These are phyloP conservation scores for Saccharum spontaneum DNA, from an alignment of 176 grass and related monocot species.

Conservation along the genomic window DNA sequence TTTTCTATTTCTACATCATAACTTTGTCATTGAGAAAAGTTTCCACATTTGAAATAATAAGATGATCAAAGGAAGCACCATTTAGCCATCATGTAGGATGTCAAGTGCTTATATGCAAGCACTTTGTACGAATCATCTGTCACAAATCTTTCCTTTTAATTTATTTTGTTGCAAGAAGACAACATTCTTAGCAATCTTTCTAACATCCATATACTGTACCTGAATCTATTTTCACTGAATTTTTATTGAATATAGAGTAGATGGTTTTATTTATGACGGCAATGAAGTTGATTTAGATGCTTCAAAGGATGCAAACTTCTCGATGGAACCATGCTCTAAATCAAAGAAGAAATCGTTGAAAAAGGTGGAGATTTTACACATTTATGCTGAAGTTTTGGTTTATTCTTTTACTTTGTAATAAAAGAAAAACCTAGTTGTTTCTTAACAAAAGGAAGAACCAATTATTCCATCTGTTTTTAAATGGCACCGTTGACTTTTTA, in stretches of 20 bases:
- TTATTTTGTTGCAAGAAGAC: conserved; percentile 3
- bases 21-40: background rate
- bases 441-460: conserved; percentile 13
- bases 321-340: background rate
- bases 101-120: background rate
- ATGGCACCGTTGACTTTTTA: background rate
- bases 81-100: conserved; percentile 20
- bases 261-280: conserved; percentile 38
- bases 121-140: background rate
- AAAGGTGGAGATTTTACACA: conserved; percentile 37
- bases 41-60: conserved; percentile 24
- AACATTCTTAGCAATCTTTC: background rate
- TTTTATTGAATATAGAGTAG: conserved; percentile 36
- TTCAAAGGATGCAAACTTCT: conserved; percentile 40
- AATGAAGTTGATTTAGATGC: conserved; percentile 1
- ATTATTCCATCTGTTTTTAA: background rate
- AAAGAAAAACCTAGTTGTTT: conserved; percentile 1
- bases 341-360: conserved; percentile 18
- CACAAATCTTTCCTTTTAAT: background rate
- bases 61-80: conserved; percentile 14
- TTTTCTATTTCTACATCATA: conserved; percentile 7
- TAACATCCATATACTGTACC: background rate
- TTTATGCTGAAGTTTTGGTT: conserved; percentile 9
- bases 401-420: background rate
- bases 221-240: conserved; percentile 7